Percentiles rank a stretch among this genome's conserved stretches.
phyloP scores from a whole-genome alignment of 1,139 yeast species.

The Geotrichum phurueaensis region DNA sequence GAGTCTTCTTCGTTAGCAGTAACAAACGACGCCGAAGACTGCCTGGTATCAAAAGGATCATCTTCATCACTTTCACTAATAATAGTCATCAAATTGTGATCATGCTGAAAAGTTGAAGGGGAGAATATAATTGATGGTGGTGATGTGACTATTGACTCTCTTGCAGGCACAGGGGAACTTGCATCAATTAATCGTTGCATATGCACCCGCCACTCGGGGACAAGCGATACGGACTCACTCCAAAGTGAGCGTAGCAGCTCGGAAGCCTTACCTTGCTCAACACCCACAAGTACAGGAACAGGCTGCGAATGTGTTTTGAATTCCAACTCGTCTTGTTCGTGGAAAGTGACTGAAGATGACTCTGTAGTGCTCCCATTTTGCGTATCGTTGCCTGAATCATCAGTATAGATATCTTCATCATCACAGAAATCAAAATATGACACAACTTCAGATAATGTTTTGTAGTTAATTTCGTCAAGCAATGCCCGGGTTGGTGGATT shows the following conservation, averaged over 20 bases:
- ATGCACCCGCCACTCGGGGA: background rate
- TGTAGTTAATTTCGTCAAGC: constrained; percentile 5
- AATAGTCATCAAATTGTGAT: background rate
- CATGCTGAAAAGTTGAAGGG: background rate
- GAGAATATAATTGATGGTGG: background rate
- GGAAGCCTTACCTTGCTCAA: background rate
- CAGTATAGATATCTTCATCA: background rate
- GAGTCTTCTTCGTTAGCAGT: background rate
- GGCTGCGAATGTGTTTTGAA: background rate
- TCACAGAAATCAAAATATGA: background rate
- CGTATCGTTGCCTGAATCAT: background rate
- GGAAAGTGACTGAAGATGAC: background rate
- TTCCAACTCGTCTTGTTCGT: background rate
- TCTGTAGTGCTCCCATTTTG: background rate
- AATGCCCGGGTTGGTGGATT: background rate
- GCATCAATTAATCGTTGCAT: background rate
- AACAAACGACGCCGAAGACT: background rate
- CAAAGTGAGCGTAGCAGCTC: background rate
- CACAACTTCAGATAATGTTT: constrained; percentile 1
- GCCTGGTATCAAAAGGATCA: background rate
- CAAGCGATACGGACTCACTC: background rate
- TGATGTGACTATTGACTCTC: background rate
- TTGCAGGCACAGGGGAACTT: background rate
- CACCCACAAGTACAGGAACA: background rate
- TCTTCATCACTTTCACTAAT: background rate